Evolutionary conservation across 2,329 filamentous ascomycete species (phyloP), one percentile per base, ranked within the genome.

Genomic region (Chrysoporthe austroafricana): DNA sequence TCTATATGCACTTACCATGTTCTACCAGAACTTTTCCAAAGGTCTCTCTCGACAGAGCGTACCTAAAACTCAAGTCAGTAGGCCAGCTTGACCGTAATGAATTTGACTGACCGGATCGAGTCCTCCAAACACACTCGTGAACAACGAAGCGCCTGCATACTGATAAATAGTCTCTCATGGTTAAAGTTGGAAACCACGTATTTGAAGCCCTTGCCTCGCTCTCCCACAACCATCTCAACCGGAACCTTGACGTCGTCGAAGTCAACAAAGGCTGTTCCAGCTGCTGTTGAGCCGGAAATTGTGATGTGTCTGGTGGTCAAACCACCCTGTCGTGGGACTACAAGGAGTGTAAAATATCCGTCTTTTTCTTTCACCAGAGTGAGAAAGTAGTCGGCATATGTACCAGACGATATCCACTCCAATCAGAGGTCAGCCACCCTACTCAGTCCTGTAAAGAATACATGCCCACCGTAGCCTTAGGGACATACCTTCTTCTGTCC

Each of bases 271-370:
- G 83, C 85, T 7, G 84, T 80, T 75, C 86, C 86, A 52, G 87
- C 87, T 13, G 85, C 86, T 71, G 86, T 84, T 13, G 89, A 86
- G 5, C 88, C 88, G 26, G 84, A 87, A 72, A 90, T 89, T 59
- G 83, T 76, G 76, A 90, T 88, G 48, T 79, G 81, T 26, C 85
- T 78, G 46, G 80, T 80, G 2, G 79, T 78, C 18, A 88, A 76
- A 34, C 86, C 86, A 16, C 78, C 75, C 1, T 77, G 75, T 14
- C 82, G 76, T 0, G 85, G 82, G 26, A 88, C 84, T 1, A 88
- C 81, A 2, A 88, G 74, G 2, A 87, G 78, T 2, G 84, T 86
- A 43, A 88, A 4, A 84, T 88, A 26, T 84, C 80, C 14, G 86
- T 84, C 9, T 85, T 39, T 14, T 43, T 71, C 70, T 44, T 54